Base-by-base conservation (phyloP, 208 protist species). In the Trypanosoma mega region DNA sequence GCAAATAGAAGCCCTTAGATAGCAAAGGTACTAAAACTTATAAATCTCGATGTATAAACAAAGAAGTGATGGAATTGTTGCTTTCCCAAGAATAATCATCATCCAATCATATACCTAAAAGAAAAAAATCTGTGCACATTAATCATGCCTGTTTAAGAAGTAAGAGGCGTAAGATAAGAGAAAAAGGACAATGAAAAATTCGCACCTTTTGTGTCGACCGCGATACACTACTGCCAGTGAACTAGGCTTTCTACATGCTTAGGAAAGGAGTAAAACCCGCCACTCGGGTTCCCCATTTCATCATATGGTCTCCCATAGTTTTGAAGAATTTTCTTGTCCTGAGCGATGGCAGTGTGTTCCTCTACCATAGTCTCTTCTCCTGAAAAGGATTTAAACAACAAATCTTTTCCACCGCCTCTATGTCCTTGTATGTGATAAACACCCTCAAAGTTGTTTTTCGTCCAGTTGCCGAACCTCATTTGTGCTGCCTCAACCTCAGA, bases 271-370 rank as follows among this genome's bases (percentile, higher is more conserved):
- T 92, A 87, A 53, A 82, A 86, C 9, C 54, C 70, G 26, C 65
- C 47, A 27, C 46, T 51, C 1, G 72, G 72, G 18, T 63, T 61
- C 8, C 55, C 78, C 11, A 79, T 57, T n/a, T 26, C 34, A 63
- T 76, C 34, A 16, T 76, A 71, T 14, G 48, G 44, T 23, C 79
- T 69, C 26, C 80, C 85, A 57, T 92, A 92, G 47, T 82, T 87
- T 43, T 92, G 80, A 9, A 92, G 70, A 3, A 56, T 63, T 20
- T 57, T 60, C 62, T 88, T 92, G 20, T 92, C 85, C 23, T 52
- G 43, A 12, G 70, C 75, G 56, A 79, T 68, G 12, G 67, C 61
- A 7, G 41, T 21, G 37, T 60, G 57, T 62, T 80, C 68, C 20
- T 55, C 65, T 43, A 50, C 46, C 18, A 72, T 66, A 21, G 7